Conservation (phyloP, 169 alveolate species). For the Babesia gibsoni region DNA sequence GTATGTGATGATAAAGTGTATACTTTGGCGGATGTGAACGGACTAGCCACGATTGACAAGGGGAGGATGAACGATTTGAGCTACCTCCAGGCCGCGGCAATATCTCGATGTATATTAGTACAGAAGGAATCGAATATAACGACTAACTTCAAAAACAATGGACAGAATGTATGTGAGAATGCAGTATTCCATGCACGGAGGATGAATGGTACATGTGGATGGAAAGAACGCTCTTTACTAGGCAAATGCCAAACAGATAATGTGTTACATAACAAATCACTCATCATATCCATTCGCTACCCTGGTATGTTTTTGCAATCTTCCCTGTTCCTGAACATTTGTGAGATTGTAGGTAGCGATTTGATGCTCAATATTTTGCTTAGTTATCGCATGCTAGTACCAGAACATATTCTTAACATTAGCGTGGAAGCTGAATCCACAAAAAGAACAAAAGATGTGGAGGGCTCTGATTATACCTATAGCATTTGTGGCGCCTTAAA, state of each 20-base stretch:
- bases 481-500: too few relatives aligned
- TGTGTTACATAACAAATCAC: not conserved
- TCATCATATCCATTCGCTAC: not conserved
- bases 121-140: not conserved
- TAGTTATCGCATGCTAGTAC: constrained; percentile 26
- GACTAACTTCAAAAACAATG: not conserved
- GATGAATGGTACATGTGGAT: not conserved
- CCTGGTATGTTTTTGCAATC: constrained; percentile 5
- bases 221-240: not conserved
- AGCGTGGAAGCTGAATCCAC: not conserved
- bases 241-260: not conserved
- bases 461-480: too few relatives aligned
- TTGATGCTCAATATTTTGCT: not conserved
- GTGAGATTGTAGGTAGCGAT: constrained; percentile 9
- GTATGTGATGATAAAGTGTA: not conserved
- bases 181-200: not conserved
- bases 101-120: constrained; percentile 10
- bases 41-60: not conserved
- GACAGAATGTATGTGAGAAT: not conserved
- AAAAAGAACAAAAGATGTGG: not conserved
- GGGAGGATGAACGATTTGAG: not conserved
- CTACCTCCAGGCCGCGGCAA: constrained; percentile 13
- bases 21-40: not conserved
- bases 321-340: not conserved
- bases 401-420: not conserved